Evolutionary conservation across 495 filamentous ascomycete species (phyloP).

Genomic region (Penicillium ochrochloron): DNA sequence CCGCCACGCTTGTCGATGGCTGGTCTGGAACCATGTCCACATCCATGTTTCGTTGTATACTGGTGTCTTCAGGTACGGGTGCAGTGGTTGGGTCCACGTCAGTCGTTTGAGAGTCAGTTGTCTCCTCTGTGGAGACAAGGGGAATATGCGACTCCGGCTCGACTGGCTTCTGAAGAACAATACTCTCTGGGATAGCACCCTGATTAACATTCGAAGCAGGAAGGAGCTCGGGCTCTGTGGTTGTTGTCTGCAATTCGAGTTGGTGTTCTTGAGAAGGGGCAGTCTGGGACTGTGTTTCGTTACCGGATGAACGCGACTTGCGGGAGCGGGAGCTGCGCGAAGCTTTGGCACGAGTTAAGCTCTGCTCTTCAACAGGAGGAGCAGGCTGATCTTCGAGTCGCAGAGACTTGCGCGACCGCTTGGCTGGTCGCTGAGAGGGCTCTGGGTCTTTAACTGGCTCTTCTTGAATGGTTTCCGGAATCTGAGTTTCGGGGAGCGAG

Average conservation of each 20-base stretch:
- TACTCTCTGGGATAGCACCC: conserved; percentile 10
- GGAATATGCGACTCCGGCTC: neutral
- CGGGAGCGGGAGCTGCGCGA: conserved; percentile 26
- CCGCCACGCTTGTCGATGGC: neutral
- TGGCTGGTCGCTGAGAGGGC: conserved; percentile 20
- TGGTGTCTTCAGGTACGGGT: neutral
- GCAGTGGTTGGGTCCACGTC: conserved; percentile 10
- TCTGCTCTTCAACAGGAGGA: conserved; percentile 20
- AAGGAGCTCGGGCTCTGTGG: neutral
- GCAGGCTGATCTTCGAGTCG: conserved; percentile 31
- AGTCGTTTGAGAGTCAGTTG: conserved; percentile 26
- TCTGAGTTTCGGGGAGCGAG: conserved; percentile 15
- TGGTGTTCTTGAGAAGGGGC: conserved; percentile 2
- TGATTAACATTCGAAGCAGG: neutral
- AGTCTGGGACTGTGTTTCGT: conserved; percentile 11
- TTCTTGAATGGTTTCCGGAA: conserved; percentile 7
- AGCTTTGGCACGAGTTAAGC: conserved; percentile 15
- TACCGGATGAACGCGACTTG: conserved; percentile 26
- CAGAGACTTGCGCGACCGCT: conserved; percentile 33
- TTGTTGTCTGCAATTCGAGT: neutral
- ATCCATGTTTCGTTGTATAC: conserved; percentile 28
- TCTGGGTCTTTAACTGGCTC: conserved; percentile 12
- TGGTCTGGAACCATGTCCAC: conserved; percentile 3
- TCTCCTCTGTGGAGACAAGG: conserved; percentile 27
- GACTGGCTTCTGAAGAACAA: neutral